Evolutionary conservation across 2,329 filamentous ascomycete genomes (phyloP), one percentile per base, ranked within the genome.

Genomic region (Phaeosphaeria sp.): DNA sequence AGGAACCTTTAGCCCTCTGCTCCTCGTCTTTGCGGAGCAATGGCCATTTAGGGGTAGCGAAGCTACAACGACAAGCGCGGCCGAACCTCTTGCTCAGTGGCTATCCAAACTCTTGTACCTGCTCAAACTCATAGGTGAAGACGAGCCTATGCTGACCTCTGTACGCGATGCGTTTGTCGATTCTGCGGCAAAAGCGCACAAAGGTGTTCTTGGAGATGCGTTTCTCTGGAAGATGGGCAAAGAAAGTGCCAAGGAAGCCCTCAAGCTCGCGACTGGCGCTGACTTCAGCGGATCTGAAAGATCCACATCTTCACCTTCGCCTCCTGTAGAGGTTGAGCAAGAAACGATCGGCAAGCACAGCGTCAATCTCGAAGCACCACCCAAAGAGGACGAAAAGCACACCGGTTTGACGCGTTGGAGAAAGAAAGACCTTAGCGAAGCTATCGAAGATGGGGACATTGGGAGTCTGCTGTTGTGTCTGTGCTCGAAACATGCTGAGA

Each of bases 371-470:
- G 67, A 73, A 41, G 55, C 71, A 6, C 78, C 79, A 9, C 77
- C 79, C 1, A 46, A 60, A 23, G 81, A 83, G 58, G 74, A 79
- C 13, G 67, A 79, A 41, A 79, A 79, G 47, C 81, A 82, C 48
- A 72, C 74, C 2, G 80, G 80, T 18, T 77, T 89, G 15, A 79
- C 81, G 56, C 80, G 80, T 69, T 97, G 92, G 92, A 83, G 85
- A 43, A 84, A 87, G 61, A 94, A 96, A 71, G 89, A 91, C 30
- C 81, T 91, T 0, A 90, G 93, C 44, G 88, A 93, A 68, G 85
- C 92, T 0, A 81, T 96, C 9, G 91, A 95, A 67, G 90, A 95
- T 62, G 90, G 90, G 6, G 85, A 91, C 67, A 83, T 91, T 21
- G 82, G 85, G 15, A 84, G 87, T 2, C 80, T 98, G 27, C 83